phyloP scores from a whole-genome alignment of 2,329 filamentous ascomycete species.

The Microascus cirrosus region DNA sequence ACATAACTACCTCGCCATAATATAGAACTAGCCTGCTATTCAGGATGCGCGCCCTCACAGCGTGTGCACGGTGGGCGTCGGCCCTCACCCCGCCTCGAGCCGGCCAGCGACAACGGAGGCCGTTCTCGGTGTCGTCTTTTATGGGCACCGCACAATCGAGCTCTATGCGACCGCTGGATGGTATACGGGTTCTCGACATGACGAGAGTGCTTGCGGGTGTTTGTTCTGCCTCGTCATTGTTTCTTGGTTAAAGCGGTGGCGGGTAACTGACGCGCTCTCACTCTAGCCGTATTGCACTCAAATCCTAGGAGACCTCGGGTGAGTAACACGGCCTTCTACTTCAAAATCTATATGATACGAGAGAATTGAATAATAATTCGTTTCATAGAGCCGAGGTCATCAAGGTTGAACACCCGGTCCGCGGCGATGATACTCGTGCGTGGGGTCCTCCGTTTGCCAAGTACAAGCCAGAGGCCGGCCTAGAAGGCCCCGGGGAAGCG shows the following conservation, averaged over 20 bases:
- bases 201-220: conserved; percentile 91
- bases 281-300: conserved; percentile 89
- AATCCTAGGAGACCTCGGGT: conserved; percentile 93
- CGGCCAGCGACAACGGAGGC: not conserved
- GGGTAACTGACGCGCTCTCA: conserved; percentile 6
- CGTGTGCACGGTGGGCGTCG: not conserved
- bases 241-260: conserved; percentile 1
- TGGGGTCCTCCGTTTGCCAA: conserved; percentile 93
- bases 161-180: conserved; percentile 55
- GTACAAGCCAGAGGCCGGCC: conserved; percentile 50
- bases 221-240: conserved; percentile 22
- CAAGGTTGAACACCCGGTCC: conserved; percentile 87
- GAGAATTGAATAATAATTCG: not conserved
- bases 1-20: not conserved
- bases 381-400: conserved; percentile 77
- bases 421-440: conserved; percentile 87
- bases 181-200: conserved; percentile 89
- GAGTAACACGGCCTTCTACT: conserved; percentile 20
- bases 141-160: not conserved
- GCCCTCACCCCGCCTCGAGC: not conserved
- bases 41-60: not conserved
- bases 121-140: conserved; percentile 1
- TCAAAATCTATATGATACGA: not conserved
- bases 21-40: not conserved
- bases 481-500: conserved; percentile 72